These are phyloP conservation scores for Fabrea salina DNA, from an alignment of 169 alveolate genomes.

Conservation along the genomic window DNA sequence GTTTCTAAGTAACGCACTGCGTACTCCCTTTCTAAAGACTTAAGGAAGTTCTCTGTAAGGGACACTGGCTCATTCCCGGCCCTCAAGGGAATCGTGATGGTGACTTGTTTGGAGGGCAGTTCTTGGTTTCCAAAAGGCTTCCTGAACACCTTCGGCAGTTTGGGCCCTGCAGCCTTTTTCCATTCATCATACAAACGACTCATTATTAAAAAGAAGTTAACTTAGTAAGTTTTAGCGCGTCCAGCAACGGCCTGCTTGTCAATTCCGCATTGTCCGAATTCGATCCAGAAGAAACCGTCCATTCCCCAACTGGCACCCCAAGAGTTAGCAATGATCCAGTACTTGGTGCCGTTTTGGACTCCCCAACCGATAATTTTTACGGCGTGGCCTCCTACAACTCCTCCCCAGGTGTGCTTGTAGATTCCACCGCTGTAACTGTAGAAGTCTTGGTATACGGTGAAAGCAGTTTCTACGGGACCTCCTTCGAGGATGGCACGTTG, in stretches of 20 bases:
- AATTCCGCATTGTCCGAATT: conserved; percentile 34
- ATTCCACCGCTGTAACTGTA: conserved; percentile 68
- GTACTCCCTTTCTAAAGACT: conserved; percentile 54
- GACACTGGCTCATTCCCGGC: conserved; percentile 39
- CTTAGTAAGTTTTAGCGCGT: conserved; percentile 2
- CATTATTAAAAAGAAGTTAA: too few species aligned
- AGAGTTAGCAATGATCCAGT: conserved; percentile 76
- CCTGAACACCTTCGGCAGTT: conserved; percentile 23
- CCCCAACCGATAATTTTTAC: conserved; percentile 84
- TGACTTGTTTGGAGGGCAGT: neutral
- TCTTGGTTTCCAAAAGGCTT: neutral
- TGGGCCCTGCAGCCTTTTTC: neutral
- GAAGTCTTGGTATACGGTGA: conserved; percentile 75
- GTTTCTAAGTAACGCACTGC: conserved; percentile 59
- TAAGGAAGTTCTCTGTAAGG: conserved; percentile 47
- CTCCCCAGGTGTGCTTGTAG: conserved; percentile 67
- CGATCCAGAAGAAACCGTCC: conserved; percentile 46
- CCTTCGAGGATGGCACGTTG: neutral
- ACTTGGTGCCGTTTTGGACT: conserved; percentile 58
- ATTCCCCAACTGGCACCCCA: conserved; percentile 81
- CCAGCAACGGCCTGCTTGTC: conserved; percentile 29
- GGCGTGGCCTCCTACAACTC: conserved; percentile 78
- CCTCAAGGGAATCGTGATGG: conserved; percentile 46
- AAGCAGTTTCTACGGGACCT: conserved; percentile 58
- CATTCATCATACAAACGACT: conserved; percentile 32